Evolutionary conservation across 1,139 yeast genomes (phyloP).

Genomic region (Candida buenavistaensis): DNA sequence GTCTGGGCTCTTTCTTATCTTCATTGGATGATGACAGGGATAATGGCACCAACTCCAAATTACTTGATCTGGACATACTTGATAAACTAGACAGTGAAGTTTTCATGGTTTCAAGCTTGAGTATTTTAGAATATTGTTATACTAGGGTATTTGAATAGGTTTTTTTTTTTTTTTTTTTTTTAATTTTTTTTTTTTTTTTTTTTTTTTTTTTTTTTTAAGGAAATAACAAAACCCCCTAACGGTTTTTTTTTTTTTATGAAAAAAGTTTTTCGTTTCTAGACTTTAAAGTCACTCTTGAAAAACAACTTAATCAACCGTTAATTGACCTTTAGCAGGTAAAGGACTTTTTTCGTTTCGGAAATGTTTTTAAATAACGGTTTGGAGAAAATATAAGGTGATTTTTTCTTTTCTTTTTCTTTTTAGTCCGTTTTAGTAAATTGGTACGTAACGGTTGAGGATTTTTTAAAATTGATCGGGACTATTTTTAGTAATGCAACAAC

Average conservation of each 20-base stretch:
- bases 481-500: too few relatives aligned
- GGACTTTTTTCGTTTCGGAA: too few relatives aligned
- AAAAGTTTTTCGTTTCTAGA: too few relatives aligned
- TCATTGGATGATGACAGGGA: conserved; percentile 12
- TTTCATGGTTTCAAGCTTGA: conserved; percentile 2
- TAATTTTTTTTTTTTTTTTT: not conserved
- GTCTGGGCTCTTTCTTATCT: conserved; percentile 3
- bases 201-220: not conserved
- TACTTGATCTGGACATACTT: conserved; percentile 11
- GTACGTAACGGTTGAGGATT: too few relatives aligned
- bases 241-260: not conserved
- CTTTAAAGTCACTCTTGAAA: too few relatives aligned
- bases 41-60: conserved; percentile 9
- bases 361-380: too few relatives aligned
- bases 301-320: too few relatives aligned
- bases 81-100: conserved; percentile 9
- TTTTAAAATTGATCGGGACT: too few relatives aligned
- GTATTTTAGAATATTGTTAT: too few relatives aligned
- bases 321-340: too few relatives aligned
- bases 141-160: not conserved
- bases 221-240: not conserved
- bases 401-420: not conserved
- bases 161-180: not conserved
- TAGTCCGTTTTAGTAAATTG: too few relatives aligned
- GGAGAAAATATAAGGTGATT: conserved; percentile 1